Percentiles rank a stretch among this genome's conserved stretches.
Evolutionary conservation across 108 stramenopile species (phyloP).

Genomic region (Nannochloropsis salina): DNA sequence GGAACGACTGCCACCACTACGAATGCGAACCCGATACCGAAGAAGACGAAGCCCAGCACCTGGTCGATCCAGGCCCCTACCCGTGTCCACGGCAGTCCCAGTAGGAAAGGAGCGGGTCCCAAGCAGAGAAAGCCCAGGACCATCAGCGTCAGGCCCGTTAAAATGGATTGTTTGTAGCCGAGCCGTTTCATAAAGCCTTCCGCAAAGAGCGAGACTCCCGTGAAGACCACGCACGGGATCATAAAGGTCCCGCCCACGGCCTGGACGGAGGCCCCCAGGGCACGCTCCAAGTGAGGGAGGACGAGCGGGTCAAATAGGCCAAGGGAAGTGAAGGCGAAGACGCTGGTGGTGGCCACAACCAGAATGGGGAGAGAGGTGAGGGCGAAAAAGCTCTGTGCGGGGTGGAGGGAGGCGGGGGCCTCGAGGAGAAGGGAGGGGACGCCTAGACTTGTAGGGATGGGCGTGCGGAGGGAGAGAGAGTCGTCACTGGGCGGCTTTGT

Average conservation of each 20-base stretch:
- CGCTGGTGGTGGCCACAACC: constrained; percentile 8
- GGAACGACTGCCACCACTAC: background rate
- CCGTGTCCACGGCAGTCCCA: background rate
- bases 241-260: background rate
- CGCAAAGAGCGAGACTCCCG: background rate
- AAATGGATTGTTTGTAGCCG: background rate
- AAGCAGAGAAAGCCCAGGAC: background rate
- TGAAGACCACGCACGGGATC: background rate
- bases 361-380: background rate
- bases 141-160: background rate
- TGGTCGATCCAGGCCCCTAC: background rate
- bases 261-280: background rate
- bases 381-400: background rate
- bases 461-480: too few relatives aligned
- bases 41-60: constrained; percentile 5
- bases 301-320: background rate
- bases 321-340: constrained; percentile 2
- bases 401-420: too few relatives aligned
- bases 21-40: background rate
- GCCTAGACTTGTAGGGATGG: too few relatives aligned
- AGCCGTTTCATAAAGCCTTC: background rate
- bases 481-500: too few relatives aligned
- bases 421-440: too few relatives aligned
- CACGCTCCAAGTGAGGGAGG: background rate
- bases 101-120: background rate